Percentiles rank a stretch among this genome's conserved stretches.
phyloP scores from a whole-genome alignment of 495 filamentous ascomycete species.

The Achaetomiella virescens region DNA sequence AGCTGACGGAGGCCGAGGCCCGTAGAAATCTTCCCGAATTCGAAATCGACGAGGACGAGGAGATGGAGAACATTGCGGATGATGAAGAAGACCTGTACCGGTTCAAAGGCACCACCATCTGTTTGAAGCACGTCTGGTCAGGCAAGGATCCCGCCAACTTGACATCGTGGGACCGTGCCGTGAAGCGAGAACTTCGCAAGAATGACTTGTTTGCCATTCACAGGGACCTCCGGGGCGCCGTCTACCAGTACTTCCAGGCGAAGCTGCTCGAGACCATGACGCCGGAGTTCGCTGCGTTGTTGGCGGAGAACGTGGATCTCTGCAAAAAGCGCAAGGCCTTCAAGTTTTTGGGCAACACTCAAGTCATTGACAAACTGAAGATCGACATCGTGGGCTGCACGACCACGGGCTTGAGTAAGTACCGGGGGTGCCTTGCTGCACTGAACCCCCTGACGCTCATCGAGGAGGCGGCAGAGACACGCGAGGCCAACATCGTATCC shows the following conservation, averaged over 20 bases:
- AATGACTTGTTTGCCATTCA: slow-evolving; percentile 31
- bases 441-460: slow-evolving; percentile 57
- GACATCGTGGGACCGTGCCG: slow-evolving; percentile 12
- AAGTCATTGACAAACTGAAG: slow-evolving; percentile 19
- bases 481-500: slow-evolving; percentile 50
- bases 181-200: slow-evolving; percentile 6
- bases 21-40: slow-evolving; percentile 24
- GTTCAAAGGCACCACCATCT: slow-evolving; percentile 30
- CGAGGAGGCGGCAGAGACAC: slow-evolving; percentile 54
- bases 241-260: slow-evolving; percentile 39
- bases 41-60: slow-evolving; percentile 34
- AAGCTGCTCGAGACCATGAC: slow-evolving; percentile 23
- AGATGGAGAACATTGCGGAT: slow-evolving; percentile 33
- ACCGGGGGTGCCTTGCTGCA: slow-evolving; percentile 65
- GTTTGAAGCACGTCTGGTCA: slow-evolving; percentile 33
- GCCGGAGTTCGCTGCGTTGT: slow-evolving; percentile 22
- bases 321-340: slow-evolving; percentile 31
- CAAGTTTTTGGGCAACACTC: slow-evolving; percentile 28
- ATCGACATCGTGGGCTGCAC: slow-evolving; percentile 48
- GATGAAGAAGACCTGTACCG: slow-evolving; percentile 36
- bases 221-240: slow-evolving; percentile 27
- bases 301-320: slow-evolving; percentile 23
- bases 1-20: slow-evolving; percentile 25
- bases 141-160: slow-evolving; percentile 22
- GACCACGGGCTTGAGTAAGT: slow-evolving; percentile 78